phyloP scores from a whole-genome alignment of 2,329 filamentous ascomycete genomes.

The Geoglossum cookeanum region DNA sequence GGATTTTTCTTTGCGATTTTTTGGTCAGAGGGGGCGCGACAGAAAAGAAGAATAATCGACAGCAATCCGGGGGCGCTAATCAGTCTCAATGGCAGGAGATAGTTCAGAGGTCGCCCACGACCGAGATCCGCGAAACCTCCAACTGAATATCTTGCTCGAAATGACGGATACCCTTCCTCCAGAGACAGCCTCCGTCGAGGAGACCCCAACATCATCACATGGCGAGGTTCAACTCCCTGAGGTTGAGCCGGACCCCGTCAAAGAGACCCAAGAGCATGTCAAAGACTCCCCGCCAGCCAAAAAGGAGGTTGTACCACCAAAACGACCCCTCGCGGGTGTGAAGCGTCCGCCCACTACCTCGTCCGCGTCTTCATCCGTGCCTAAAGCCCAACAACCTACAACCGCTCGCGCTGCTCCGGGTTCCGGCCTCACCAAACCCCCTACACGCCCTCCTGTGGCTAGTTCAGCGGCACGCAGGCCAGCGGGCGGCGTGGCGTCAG shows the following conservation, averaged over 20 bases:
- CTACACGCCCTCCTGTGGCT: not conserved
- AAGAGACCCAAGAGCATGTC: not conserved
- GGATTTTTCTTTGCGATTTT: not conserved
- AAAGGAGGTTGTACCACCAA: not conserved
- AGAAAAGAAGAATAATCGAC: not conserved
- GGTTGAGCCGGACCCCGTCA: not conserved
- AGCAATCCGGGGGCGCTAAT: not conserved
- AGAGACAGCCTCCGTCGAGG: not conserved
- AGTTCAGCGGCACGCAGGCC: not conserved
- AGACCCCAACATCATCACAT: not conserved
- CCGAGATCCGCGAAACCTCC: not conserved
- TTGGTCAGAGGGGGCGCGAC: not conserved
- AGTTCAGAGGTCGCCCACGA: not conserved
- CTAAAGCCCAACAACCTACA: not conserved
- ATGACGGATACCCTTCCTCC: not conserved
- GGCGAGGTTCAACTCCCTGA: not conserved
- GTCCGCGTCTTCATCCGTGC: not conserved
- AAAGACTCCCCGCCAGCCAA: not conserved
- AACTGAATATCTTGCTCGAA: not conserved
- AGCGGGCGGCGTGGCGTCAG: not conserved
- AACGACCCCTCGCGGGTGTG: not conserved
- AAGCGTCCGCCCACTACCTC: not conserved
- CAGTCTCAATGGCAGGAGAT: not conserved
- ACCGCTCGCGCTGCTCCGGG: not conserved
- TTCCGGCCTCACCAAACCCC: not conserved